phyloP scores from a whole-genome alignment of 805 yeast species.

The Monosporozyma yasuniensis region DNA sequence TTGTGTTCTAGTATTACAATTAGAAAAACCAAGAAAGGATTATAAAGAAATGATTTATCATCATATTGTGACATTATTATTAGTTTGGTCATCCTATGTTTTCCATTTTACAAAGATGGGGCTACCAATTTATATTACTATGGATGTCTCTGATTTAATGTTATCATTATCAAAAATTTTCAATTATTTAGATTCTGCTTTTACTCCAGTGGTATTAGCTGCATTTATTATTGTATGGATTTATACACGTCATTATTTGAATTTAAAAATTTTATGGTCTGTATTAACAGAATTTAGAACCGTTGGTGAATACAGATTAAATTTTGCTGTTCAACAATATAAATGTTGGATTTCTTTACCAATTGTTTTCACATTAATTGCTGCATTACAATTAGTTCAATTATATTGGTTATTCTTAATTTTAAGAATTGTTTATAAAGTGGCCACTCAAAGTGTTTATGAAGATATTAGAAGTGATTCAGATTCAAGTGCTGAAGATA shows the following conservation, averaged over 20 bases:
- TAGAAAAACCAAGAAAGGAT: slow-evolving; percentile 94
- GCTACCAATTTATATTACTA: slow-evolving; percentile 77
- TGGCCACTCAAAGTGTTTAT: slow-evolving; percentile 47
- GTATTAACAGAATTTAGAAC: slow-evolving; percentile 77
- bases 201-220: slow-evolving; percentile 56
- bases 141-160: slow-evolving; percentile 93
- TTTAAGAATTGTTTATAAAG: slow-evolving; percentile 64
- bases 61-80: slow-evolving; percentile 81
- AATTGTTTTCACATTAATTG: slow-evolving; percentile 69
- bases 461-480: slow-evolving; percentile 84
- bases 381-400: slow-evolving; percentile 79
- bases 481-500: slow-evolving; percentile 33
- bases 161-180: slow-evolving; percentile 77
- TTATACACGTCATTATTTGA: slow-evolving; percentile 81
- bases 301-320: slow-evolving; percentile 71
- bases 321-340: slow-evolving; percentile 87
- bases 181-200: slow-evolving; percentile 66
- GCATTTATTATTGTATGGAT: slow-evolving; percentile 72
- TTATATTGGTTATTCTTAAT: slow-evolving; percentile 82
- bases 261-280: slow-evolving; percentile 73
- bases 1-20: slow-evolving; percentile 66
- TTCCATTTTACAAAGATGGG: slow-evolving; percentile 98
- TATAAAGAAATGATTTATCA: slow-evolving; percentile 85
- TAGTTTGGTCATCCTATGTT: slow-evolving; percentile 79
- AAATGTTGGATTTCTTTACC: slow-evolving; percentile 94